These are phyloP conservation scores for Omphalea diandra DNA, from an alignment of 441 rosid species.

Conservation along the genomic window DNA sequence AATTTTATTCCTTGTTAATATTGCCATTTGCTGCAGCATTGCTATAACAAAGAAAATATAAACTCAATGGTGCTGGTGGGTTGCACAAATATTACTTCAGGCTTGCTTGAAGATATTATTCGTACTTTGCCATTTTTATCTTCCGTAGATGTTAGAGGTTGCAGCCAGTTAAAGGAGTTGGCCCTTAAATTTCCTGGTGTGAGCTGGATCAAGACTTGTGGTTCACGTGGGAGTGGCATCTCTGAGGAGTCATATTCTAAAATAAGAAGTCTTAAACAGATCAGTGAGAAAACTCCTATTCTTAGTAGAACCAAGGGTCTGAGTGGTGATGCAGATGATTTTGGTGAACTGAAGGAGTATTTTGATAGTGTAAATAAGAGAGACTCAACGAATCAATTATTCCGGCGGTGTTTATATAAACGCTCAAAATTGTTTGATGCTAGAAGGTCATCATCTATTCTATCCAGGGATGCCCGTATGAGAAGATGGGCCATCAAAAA, in stretches of 20 bases:
- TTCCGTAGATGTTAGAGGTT: conserved; percentile 80
- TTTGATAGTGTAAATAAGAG: conserved; percentile 93
- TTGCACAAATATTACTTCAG: conserved; percentile 72
- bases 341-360: conserved; percentile 91
- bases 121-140: conserved; percentile 60
- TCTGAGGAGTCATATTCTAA: conserved; percentile 55
- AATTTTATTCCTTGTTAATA: conserved; percentile 26
- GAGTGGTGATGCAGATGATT: conserved; percentile 68
- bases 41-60: conserved; percentile 72
- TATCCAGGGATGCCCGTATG: conserved; percentile 96
- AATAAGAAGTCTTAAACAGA: conserved; percentile 66
- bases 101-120: conserved; percentile 69
- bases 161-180: conserved; percentile 81
- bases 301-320: conserved; percentile 44
- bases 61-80: conserved; percentile 75
- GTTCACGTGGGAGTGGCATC: conserved; percentile 32
- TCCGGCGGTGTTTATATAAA: conserved; percentile 82
- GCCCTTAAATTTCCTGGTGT: conserved; percentile 50
- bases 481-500: conserved; percentile 93
- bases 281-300: conserved; percentile 42
- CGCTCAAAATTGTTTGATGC: conserved; percentile 97
- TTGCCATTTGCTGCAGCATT: conserved; percentile 57
- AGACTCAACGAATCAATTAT: conserved; percentile 86
- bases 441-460: conserved; percentile 84
- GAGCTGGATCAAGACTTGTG: conserved; percentile 63